These are phyloP conservation scores for Anthoceros angustus DNA, from an alignment of 225 moss, liverwort and hornwort species.

Conservation along the genomic window DNA sequence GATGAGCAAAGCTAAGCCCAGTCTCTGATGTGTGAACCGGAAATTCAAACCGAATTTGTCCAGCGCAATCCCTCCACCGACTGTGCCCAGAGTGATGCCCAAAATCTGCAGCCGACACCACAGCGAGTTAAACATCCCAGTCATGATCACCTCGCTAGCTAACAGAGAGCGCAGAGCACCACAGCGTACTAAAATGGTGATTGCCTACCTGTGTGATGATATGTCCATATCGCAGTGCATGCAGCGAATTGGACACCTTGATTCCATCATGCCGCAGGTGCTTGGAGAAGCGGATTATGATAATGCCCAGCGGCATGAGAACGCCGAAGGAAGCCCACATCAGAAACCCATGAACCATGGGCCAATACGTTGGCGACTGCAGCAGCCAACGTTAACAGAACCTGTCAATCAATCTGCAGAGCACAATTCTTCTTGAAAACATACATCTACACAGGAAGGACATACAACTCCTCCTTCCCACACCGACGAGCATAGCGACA, in stretches of 20 bases:
- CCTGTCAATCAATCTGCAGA: background rate
- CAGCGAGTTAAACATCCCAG: background rate
- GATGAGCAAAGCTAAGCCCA: constrained; percentile 47
- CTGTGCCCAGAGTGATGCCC: constrained; percentile 5
- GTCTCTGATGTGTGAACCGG: constrained; percentile 40
- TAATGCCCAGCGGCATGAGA: constrained; percentile 41
- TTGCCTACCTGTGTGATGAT: constrained; percentile 22
- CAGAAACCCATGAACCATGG: constrained; percentile 46
- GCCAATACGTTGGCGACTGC: constrained; percentile 11
- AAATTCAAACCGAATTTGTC: constrained; percentile 18
- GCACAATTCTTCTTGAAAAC: background rate
- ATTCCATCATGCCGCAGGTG: constrained; percentile 20
- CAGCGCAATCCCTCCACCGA: constrained; percentile 17
- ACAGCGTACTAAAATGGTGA: background rate
- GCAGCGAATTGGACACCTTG: constrained; percentile 12
- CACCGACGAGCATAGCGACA: too few relatives aligned
- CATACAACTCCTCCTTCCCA: too few relatives aligned
- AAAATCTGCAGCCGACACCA: constrained; percentile 9
- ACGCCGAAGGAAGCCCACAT: constrained; percentile 68
- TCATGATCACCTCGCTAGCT: background rate
- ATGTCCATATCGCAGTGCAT: constrained; percentile 33
- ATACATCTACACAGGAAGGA: too few relatives aligned
- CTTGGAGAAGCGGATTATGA: constrained; percentile 39
- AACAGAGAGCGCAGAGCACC: background rate
- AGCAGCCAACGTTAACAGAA: background rate